Base-by-base conservation (phyloP, 805 yeast genomes). In the Cyberlindnera mycetangii region DNA sequence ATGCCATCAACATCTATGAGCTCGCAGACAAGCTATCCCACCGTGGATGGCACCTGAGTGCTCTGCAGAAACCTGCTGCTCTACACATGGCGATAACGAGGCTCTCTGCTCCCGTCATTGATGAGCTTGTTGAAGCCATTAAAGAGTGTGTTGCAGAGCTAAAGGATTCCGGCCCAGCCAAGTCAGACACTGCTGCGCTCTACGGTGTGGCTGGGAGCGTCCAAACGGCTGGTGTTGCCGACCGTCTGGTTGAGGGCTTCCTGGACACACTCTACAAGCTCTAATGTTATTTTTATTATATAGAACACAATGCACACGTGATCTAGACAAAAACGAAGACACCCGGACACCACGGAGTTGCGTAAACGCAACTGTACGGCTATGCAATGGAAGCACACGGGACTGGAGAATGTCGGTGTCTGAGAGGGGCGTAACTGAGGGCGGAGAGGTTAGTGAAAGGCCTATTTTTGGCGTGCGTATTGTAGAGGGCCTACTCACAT, bases 141-240 rank as follows among this genome's bases (percentile, higher is more conserved):
- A 62, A 65, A 28, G 53, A 50, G 8, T 53, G 59, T 32, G 62
- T 68, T 5, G 44, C 53, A 10, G 45, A 44, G 20, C 45, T 45
- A 37, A 31, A 49, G 36, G 59, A 56, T 62, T 55, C 41, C 58
- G 39, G 45, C 18, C 42, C 55, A 3, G 39, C 53, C 27, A 45
- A 56, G 37, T 76, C 79, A 17, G 88, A 85, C 46, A 88, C 96
- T 1, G 93, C 96, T 14, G 96, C 93, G 3, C 61, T 92, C 36
- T 92, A 92, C 59, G 99, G 99, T 53, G 95, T 92, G 37, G 98
- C 98, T 2, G 97, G 97, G 7, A 86, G 93, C 58, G 79, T 93
- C 18, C 70, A 77, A 45, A 89, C 97, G 0, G 76, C 81, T 0
- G 93, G 95, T 3, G 81, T 93, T 12, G 97, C 89, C 10, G 95